Conservation (phyloP, 768 basidiomycete genomes). For the Chalciporus pseudorubinellus region DNA sequence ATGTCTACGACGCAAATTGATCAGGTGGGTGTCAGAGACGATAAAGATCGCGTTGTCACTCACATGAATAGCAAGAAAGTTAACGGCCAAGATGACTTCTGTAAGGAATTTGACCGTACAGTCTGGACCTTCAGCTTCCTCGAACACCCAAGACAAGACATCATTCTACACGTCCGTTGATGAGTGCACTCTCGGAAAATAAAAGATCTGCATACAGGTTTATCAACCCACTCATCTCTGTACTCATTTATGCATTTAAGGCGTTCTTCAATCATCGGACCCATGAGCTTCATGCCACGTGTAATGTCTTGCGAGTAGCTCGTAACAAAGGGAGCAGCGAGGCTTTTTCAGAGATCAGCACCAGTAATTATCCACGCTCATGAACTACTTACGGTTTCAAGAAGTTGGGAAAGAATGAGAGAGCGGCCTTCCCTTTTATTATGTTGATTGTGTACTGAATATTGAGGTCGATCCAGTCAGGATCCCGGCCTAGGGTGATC, state of each 20-base stretch:
- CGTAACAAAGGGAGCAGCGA: not conserved
- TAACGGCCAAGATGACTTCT: conserved; percentile 4
- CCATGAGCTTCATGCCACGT: conserved; percentile 13
- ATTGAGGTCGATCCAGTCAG: conserved; percentile 34
- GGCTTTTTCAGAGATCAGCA: too few species aligned
- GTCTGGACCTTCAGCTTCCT: conserved; percentile 18
- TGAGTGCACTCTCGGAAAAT: not conserved
- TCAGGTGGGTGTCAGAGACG: too few species aligned
- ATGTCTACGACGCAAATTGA: conserved; percentile 9
- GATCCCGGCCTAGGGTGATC: conserved; percentile 22
- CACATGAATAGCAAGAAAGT: conserved; percentile 18
- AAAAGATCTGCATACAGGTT: conserved; percentile 25
- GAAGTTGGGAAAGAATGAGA: conserved; percentile 32
- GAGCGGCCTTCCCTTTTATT: conserved; percentile 10
- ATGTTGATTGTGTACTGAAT: conserved; percentile 31
- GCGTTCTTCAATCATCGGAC: conserved; percentile 33
- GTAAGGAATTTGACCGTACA: conserved; percentile 19
- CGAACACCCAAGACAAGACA: conserved; percentile 32
- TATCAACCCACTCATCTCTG: conserved; percentile 28
- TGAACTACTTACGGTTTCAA: conserved; percentile 27
- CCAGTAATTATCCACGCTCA: too few species aligned
- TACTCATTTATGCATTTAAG: conserved; percentile 16
- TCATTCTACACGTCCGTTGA: conserved; percentile 22
- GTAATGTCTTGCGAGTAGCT: not conserved
- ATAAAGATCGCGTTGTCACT: too few species aligned